A percentile compares a stretch with the other conserved stretches of the same genome.
These are phyloP conservation scores for Scytalidium sp. DNA, from an alignment of 2,329 filamentous ascomycete genomes.

Conservation along the genomic window DNA sequence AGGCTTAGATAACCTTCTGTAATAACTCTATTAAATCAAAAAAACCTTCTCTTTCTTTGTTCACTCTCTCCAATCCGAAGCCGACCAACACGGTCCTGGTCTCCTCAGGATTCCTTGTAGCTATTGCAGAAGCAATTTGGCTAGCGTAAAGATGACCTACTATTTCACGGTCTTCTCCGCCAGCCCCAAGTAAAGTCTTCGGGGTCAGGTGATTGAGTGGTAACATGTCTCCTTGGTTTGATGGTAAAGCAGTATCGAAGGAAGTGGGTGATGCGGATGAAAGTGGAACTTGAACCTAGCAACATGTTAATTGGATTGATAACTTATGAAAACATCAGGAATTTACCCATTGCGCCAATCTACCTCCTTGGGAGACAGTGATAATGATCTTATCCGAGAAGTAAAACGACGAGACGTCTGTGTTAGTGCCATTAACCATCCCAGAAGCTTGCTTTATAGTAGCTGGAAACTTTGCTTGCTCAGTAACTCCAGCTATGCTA, in stretches of 20 bases:
- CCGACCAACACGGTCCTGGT: constrained; percentile 60
- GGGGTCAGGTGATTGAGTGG: constrained; percentile 82
- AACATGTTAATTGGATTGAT: neutral
- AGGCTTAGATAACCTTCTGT: constrained; percentile 43
- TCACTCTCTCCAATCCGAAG: constrained; percentile 51
- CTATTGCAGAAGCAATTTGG: constrained; percentile 80
- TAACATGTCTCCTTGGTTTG: constrained; percentile 42
- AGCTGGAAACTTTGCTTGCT: constrained; percentile 23
- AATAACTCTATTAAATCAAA: constrained; percentile 64
- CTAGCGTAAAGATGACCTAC: constrained; percentile 85
- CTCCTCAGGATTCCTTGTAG: constrained; percentile 65
- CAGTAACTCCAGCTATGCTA: constrained; percentile 9
- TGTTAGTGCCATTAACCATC: constrained; percentile 63
- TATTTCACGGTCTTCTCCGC: constrained; percentile 74
- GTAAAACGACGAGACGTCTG: constrained; percentile 67
- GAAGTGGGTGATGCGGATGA: constrained; percentile 62
- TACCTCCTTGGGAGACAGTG: constrained; percentile 81
- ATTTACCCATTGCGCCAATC: constrained; percentile 85
- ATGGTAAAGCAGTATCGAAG: constrained; percentile 47
- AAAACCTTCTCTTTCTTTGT: constrained; percentile 49
- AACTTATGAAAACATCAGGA: constrained; percentile 8
- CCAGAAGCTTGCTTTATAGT: constrained; percentile 43
- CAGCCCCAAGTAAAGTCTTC: constrained; percentile 81
- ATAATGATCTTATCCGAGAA: constrained; percentile 92
- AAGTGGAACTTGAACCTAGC: constrained; percentile 74